Percentiles rank a stretch among this genome's conserved stretches.
Evolutionary conservation across 768 basidiomycete species (phyloP).

Genomic region (Favolaschia claudopus): DNA sequence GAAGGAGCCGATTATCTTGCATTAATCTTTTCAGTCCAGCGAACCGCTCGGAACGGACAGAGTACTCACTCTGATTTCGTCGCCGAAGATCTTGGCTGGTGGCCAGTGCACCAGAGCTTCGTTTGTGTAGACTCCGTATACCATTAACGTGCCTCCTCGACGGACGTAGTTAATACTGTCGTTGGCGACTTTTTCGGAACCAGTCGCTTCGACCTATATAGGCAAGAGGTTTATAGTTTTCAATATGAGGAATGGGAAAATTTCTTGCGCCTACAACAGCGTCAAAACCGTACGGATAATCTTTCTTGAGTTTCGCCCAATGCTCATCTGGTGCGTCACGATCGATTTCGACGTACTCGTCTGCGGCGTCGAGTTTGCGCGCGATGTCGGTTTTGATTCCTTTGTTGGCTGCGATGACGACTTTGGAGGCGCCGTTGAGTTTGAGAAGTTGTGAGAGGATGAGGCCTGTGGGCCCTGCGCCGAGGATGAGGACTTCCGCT

Average conservation of each 20-base stretch:
- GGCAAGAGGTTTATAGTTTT: background rate
- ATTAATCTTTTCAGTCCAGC: background rate
- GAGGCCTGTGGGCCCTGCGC: conserved; percentile 84
- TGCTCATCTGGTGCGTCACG: conserved; percentile 75
- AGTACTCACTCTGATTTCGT: conserved; percentile 65
- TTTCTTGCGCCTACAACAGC: conserved; percentile 51
- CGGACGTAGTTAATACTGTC: conserved; percentile 79
- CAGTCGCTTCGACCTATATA: conserved; percentile 58
- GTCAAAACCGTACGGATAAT: conserved; percentile 89
- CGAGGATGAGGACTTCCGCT: conserved; percentile 74
- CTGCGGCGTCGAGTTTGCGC: conserved; percentile 76
- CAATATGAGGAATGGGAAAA: background rate
- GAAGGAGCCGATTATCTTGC: conserved; percentile 88
- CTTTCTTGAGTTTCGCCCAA: conserved; percentile 81
- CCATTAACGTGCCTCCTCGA: conserved; percentile 71
- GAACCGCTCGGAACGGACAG: background rate
- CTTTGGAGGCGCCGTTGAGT: conserved; percentile 80
- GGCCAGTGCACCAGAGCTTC: conserved; percentile 74
- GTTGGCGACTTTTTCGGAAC: conserved; percentile 74
- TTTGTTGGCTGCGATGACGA: conserved; percentile 89
- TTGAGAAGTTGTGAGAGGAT: conserved; percentile 90
- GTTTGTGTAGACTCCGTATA: conserved; percentile 82
- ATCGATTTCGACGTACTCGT: conserved; percentile 89
- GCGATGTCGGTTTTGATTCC: conserved; percentile 92
- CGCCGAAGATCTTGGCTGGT: conserved; percentile 77